These are phyloP conservation scores for Sungouiella thailandica DNA, from an alignment of 805 yeast genomes.

Conservation along the genomic window DNA sequence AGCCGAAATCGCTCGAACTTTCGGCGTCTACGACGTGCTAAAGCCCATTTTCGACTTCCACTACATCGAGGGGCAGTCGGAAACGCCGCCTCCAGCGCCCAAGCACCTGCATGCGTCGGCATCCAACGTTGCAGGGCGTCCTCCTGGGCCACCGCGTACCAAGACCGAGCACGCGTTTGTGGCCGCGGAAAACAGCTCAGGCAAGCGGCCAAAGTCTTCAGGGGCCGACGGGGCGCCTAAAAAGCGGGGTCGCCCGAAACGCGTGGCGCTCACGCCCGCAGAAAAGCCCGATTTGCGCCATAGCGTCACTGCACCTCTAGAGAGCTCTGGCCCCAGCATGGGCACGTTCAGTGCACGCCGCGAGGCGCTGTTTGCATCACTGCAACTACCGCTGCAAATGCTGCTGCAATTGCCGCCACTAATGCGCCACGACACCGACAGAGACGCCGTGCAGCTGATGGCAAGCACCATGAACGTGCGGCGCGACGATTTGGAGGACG, in stretches of 20 bases:
- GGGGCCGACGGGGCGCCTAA: constrained; percentile 23
- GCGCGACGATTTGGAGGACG: constrained; percentile 32
- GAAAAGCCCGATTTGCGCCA: constrained; percentile 26
- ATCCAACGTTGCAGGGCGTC: constrained; percentile 33
- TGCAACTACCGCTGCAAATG: too few relatives aligned
- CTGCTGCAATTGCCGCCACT: constrained; percentile 10
- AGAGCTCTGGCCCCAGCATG: constrained; percentile 23
- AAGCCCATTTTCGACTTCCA: constrained; percentile 62
- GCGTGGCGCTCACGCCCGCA: constrained; percentile 19
- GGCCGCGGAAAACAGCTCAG: constrained; percentile 9
- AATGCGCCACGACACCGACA: constrained; percentile 36
- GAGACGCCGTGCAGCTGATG: constrained; percentile 34
- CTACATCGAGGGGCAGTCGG: constrained; percentile 37
- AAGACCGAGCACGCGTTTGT: not conserved
- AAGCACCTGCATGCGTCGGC: constrained; percentile 45
- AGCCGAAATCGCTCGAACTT: constrained; percentile 32
- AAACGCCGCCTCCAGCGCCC: constrained; percentile 45
- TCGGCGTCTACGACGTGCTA: constrained; percentile 48
- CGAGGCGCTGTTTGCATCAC: constrained; percentile 5
- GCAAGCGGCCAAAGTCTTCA: constrained; percentile 12
- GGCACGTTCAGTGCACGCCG: constrained; percentile 23
- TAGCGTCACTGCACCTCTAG: constrained; percentile 32
- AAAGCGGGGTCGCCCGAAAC: constrained; percentile 35
- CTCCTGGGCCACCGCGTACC: constrained; percentile 7
- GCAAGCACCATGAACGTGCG: constrained; percentile 28